Percentiles rank a stretch among this genome's conserved stretches.
Evolutionary conservation across 2,329 filamentous ascomycete genomes (phyloP).

Genomic region (Phialophora chinensis): DNA sequence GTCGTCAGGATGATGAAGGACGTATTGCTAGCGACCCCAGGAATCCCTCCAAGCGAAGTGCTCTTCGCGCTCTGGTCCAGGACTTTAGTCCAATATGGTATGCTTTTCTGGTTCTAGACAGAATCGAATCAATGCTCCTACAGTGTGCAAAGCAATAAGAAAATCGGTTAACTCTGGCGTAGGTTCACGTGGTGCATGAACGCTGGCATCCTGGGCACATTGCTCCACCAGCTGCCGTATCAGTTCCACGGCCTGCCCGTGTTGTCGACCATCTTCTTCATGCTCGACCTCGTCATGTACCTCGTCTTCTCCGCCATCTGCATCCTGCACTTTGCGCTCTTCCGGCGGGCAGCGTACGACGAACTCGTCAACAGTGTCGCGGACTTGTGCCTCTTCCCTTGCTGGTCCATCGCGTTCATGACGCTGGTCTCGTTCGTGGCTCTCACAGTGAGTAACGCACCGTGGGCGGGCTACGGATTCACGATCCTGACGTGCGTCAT

Average conservation of each 20-base stretch:
- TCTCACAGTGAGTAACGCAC: slow-evolving; percentile 62
- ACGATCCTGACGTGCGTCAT: slow-evolving; percentile 46
- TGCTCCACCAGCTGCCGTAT: slow-evolving; percentile 43
- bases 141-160: background rate
- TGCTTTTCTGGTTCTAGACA: background rate
- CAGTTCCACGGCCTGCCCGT: slow-evolving; percentile 49
- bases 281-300: slow-evolving; percentile 47
- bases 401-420: slow-evolving; percentile 47
- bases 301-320: slow-evolving; percentile 43
- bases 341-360: slow-evolving; percentile 42
- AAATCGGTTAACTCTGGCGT: background rate
- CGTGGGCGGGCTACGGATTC: slow-evolving; percentile 42
- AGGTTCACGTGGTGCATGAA: slow-evolving; percentile 40
- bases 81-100: slow-evolving; percentile 12
- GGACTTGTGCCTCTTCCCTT: slow-evolving; percentile 49
- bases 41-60: background rate
- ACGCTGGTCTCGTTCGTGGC: slow-evolving; percentile 42
- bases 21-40: background rate
- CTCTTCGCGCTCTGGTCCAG: slow-evolving; percentile 4
- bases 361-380: slow-evolving; percentile 43
- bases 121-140: background rate
- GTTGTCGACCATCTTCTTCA: slow-evolving; percentile 49
- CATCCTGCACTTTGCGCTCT: slow-evolving; percentile 43
- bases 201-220: slow-evolving; percentile 31
- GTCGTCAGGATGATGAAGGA: background rate